Conservation (phyloP, 441 rosid species). For the Raphanus hybrid region DNA sequence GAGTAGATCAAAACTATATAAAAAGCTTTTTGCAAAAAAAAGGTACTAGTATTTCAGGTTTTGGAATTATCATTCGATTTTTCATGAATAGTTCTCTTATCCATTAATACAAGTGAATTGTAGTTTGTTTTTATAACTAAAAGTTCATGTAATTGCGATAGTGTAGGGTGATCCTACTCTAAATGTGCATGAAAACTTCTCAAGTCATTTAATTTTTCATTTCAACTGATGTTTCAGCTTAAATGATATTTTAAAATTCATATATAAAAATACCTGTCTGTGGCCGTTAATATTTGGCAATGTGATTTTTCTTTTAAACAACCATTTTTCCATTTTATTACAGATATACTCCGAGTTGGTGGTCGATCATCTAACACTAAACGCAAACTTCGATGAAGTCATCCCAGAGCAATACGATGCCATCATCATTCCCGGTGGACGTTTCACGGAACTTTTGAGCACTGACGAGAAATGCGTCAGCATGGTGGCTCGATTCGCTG, state of each 20-base stretch:
- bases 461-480: conserved; percentile 45
- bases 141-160: not conserved
- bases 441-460: conserved; percentile 50
- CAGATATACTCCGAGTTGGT: conserved; percentile 53
- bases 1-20: too few relatives aligned
- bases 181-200: conserved; percentile 1
- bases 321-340: not conserved
- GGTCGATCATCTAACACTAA: conserved; percentile 52
- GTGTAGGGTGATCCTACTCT: not conserved
- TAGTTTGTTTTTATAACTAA: not conserved
- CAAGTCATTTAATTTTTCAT: too few relatives aligned
- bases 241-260: not conserved
- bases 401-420: conserved; percentile 47
- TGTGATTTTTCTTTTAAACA: too few relatives aligned
- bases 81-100: not conserved
- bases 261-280: too few relatives aligned
- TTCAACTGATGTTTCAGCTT: not conserved
- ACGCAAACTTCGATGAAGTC: conserved; percentile 50
- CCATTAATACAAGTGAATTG: not conserved
- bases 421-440: conserved; percentile 54
- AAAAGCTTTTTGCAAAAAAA: too few relatives aligned
- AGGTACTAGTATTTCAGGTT: not conserved
- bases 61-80: not conserved
- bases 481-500: conserved; percentile 45
- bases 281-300: too few relatives aligned